Evolutionary conservation across 1,139 yeast species (phyloP), one percentile per base, ranked within the genome.

Genomic region (Lodderomyces orthopsilosis): DNA sequence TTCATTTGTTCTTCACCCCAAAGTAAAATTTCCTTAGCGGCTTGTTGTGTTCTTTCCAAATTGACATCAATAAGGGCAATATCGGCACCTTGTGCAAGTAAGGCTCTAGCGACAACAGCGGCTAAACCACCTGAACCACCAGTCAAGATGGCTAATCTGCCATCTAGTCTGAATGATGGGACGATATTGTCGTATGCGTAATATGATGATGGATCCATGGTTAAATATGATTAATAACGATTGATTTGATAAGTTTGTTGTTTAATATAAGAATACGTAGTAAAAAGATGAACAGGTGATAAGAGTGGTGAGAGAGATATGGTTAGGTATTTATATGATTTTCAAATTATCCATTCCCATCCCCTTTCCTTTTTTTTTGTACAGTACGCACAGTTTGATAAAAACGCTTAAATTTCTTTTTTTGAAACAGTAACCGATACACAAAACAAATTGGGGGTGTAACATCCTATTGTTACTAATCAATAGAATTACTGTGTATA

Each of bases 101-200:
- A 72, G 17, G 86, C 87, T 61, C 84, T 78, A 42, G 85, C 78
- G 63, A 85, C 62, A 14, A 85, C 81, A 26, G 81, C 67, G 2
- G 90, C 84, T 53, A 86, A 70, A 17, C 94, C 94, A 41, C 94
- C 94, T 24, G 90, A 83, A 14, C 94, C 95, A 42, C 95, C 95
- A 27, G 94, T 86, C 52, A 86, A 66, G 43, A 86, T 74, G 37
- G 88, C 89, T 46, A 85, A 70, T 62, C 83, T 80, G 44, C 86
- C 86, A 54, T 83, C 90, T 51, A 85, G 74, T 54, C 85, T 72
- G 63, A 81, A 82, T 62, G 62, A 70, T 41, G 79, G 79, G 17
- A 74, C 76, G 44, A 74, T 68, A 68, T 72, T 70, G 42, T 69
- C 67, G 62, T 63, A 69, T 24, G 75, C 62, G 51, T 44, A 63